Base-by-base conservation (phyloP, 1,139 yeast genomes). In the Debaryomyces nepalensis region DNA sequence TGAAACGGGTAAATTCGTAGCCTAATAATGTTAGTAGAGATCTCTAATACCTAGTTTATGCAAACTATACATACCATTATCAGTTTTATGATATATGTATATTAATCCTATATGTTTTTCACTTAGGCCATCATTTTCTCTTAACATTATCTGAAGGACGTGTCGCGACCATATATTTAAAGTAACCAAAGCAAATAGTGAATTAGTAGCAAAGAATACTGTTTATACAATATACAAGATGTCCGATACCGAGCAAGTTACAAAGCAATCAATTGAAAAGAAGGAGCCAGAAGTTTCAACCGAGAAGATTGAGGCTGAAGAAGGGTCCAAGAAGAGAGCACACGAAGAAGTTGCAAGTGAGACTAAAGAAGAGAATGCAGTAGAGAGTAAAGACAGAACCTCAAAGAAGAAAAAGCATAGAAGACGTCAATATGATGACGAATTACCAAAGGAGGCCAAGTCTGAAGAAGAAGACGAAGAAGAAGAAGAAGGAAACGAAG, bases 401-500 rank as follows among this genome's bases (percentile, higher is more conserved):
- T 16, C 21, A 10, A 66, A 47, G 66, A 67, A 44, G 69, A 64
- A 34, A 75, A 74, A 45, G 65, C 69, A 66, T 55, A 51, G 71
- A 62, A 51, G 73, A 63, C 59, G 67, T 36, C 61, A 63, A 34
- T 63, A 64, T 45, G 68, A 63, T 18, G 64, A 59, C 43, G 68
- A 61, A 30, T 59, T 57, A 26, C 67, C 68, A 6, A 62, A 61
- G 50, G 70, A 60, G 23, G 38, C 42, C 21, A 58, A 57, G 26
- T 51, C 59, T 16, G 62, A 61, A 6, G 70, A 64, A 18, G 66
- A 62, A 1, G 76, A 67, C 36, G 85, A 81, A 39, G 84, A 75
- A 29, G 79, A 68, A 53, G 61, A 54, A 7, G 75, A 61, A 4
- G 76, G 65, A 9, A 29, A 41, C 20, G 75, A 70, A 26, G 77